Evolutionary conservation across 148 eudicot genomes (phyloP).

Genomic region (Cornus florida): DNA sequence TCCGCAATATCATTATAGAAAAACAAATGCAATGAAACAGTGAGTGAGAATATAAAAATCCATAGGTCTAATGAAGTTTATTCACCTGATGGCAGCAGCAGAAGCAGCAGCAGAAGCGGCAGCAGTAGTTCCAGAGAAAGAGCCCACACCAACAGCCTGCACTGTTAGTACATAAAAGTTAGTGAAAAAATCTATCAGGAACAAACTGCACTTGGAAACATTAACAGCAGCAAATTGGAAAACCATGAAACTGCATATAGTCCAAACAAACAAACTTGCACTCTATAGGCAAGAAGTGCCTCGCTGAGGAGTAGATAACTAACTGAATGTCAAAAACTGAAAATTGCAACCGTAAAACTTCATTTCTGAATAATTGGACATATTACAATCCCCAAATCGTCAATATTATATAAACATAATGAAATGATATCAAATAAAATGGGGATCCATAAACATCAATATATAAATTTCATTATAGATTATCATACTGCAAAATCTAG

Average conservation of each 20-base stretch:
- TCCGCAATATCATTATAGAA: not conserved
- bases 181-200: not conserved
- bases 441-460: too few relatives aligned
- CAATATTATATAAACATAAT: not conserved
- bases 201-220: not conserved
- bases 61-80: not conserved
- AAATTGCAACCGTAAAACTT: not conserved
- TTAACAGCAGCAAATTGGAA: not conserved
- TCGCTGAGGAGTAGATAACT: not conserved
- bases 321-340: not conserved
- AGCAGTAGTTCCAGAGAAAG: conserved; percentile 77
- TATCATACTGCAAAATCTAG: not conserved
- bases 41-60: not conserved
- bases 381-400: not conserved
- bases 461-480: not conserved
- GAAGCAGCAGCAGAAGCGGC: conserved; percentile 99
- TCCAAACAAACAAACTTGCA: not conserved
- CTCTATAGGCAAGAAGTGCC: too few relatives aligned
- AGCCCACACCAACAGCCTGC: conserved; percentile 97
- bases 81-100: conserved; percentile 87
- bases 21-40: not conserved
- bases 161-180: conserved; percentile 10
- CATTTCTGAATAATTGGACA: not conserved
- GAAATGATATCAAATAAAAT: too few relatives aligned
- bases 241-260: not conserved